Percentiles rank a stretch among this genome's conserved stretches.
phyloP scores from a whole-genome alignment of 2,329 filamentous ascomycete species.

The Capronia coronata region DNA sequence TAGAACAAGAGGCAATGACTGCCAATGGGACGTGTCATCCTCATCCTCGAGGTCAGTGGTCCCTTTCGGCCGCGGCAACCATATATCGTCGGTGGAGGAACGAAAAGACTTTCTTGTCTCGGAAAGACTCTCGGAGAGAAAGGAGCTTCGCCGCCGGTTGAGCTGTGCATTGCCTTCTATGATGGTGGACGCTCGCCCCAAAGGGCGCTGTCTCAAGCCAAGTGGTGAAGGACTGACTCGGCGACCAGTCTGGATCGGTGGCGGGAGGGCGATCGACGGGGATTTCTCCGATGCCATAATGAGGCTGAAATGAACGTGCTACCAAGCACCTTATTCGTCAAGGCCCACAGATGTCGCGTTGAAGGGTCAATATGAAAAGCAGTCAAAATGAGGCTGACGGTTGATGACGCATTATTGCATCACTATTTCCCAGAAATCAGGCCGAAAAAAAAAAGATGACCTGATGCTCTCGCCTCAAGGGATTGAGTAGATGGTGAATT shows the following conservation, averaged over 20 bases:
- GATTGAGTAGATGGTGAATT: too few relatives aligned
- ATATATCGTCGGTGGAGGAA: constrained; percentile 63
- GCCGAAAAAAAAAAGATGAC: too few relatives aligned
- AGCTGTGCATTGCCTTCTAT: constrained; percentile 31
- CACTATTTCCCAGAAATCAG: not conserved
- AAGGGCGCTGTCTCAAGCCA: constrained; percentile 35
- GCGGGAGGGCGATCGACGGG: constrained; percentile 9
- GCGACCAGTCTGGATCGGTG: constrained; percentile 10
- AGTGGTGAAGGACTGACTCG: constrained; percentile 25
- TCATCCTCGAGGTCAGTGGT: constrained; percentile 35
- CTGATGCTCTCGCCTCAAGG: too few relatives aligned
- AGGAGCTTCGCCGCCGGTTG: constrained; percentile 62
- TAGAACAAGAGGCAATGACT: constrained; percentile 73
- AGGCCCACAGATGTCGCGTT: not conserved
- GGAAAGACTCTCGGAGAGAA: constrained; percentile 67
- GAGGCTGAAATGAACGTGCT: not conserved
- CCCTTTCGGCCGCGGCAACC: constrained; percentile 51
- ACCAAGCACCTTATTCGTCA: not conserved
- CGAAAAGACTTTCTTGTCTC: constrained; percentile 59
- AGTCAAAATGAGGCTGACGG: not conserved
- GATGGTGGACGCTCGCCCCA: constrained; percentile 35
- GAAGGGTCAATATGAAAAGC: not conserved
- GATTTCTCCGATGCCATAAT: constrained; percentile 18
- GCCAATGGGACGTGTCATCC: constrained; percentile 61
- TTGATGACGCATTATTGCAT: not conserved